These are phyloP conservation scores for Pseudomicrostroma phylloplanum DNA, from an alignment of 1,284 basidiomycete genomes.

Conservation along the genomic window DNA sequence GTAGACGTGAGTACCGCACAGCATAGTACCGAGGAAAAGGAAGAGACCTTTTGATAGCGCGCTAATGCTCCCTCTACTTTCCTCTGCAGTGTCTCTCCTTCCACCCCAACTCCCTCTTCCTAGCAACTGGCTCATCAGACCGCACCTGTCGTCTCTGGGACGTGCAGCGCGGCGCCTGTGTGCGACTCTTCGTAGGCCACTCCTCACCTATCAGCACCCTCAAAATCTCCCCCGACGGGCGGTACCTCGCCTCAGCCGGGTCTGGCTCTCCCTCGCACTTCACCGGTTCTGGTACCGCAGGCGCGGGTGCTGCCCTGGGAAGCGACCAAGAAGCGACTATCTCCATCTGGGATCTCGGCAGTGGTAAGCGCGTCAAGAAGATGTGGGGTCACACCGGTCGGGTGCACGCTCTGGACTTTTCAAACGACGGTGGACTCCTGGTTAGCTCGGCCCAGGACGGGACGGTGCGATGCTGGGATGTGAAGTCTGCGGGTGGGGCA, in stretches of 20 bases:
- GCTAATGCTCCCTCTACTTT: too few species aligned
- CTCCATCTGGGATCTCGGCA: slow-evolving; percentile 91
- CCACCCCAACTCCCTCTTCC: slow-evolving; percentile 94
- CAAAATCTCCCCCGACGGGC: slow-evolving; percentile 86
- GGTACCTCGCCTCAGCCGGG: slow-evolving; percentile 77
- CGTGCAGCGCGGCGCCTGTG: slow-evolving; percentile 87
- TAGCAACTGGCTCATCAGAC: slow-evolving; percentile 94
- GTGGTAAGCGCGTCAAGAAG: slow-evolving; percentile 86
- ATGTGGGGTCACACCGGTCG: slow-evolving; percentile 89
- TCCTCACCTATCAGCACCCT: slow-evolving; percentile 81
- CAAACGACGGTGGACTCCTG: slow-evolving; percentile 79
- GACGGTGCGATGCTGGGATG: slow-evolving; percentile 95
- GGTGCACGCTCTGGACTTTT: slow-evolving; percentile 84
- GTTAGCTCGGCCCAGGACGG: slow-evolving; percentile 85
- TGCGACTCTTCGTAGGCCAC: slow-evolving; percentile 92
- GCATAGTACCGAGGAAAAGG: too few species aligned
- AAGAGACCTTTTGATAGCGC: too few species aligned
- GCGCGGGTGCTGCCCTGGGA: slow-evolving; percentile 5
- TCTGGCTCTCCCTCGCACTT: slow-evolving; percentile 25
- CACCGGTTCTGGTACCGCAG: slow-evolving; percentile 6
- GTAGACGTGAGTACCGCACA: slow-evolving; percentile 62
- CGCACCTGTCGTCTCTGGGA: slow-evolving; percentile 96
- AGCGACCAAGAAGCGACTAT: slow-evolving; percentile 73
- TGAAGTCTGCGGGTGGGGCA: slow-evolving; percentile 64
- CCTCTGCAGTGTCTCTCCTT: slow-evolving; percentile 68